These are phyloP conservation scores for Fusarium setosum DNA, from an alignment of 2,329 filamentous ascomycete species.

Conservation along the genomic window DNA sequence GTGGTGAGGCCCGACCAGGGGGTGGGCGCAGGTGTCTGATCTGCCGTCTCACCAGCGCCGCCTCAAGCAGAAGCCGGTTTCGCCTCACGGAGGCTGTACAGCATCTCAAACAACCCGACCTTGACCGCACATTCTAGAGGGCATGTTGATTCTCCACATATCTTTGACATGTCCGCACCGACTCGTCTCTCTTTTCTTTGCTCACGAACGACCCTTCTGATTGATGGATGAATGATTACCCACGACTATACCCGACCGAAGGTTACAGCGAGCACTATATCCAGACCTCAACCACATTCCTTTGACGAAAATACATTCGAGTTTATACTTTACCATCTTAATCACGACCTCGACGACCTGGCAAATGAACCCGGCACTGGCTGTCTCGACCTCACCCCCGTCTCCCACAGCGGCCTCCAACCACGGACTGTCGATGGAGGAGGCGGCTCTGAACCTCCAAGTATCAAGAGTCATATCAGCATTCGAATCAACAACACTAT, in stretches of 20 bases:
- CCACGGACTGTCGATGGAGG: slow-evolving; percentile 10
- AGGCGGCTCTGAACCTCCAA: slow-evolving; percentile 26
- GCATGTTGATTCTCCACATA: slow-evolving; percentile 11
- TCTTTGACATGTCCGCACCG: background rate
- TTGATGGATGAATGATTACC: slow-evolving; percentile 11
- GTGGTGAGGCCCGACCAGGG: background rate
- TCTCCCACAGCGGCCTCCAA: too few species aligned
- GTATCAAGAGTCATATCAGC: slow-evolving; percentile 38
- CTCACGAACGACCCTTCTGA: background rate
- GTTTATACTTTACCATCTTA: too few species aligned
- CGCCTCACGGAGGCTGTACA: slow-evolving; percentile 11
- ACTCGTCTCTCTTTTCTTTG: too few species aligned
- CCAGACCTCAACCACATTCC: too few species aligned
- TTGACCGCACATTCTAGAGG: background rate
- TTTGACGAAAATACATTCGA: background rate
- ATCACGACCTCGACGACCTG: background rate
- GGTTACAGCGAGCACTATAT: too few species aligned
- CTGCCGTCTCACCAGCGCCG: slow-evolving; percentile 39
- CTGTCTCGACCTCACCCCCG: background rate
- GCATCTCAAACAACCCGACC: background rate
- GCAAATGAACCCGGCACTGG: background rate
- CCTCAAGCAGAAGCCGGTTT: slow-evolving; percentile 38
- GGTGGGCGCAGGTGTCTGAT: slow-evolving; percentile 30
- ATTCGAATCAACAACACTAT: slow-evolving; percentile 36
- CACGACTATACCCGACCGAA: too few species aligned